These are phyloP conservation scores for Xylaria sp. DNA, from an alignment of 2,329 filamentous ascomycete species.

Conservation along the genomic window DNA sequence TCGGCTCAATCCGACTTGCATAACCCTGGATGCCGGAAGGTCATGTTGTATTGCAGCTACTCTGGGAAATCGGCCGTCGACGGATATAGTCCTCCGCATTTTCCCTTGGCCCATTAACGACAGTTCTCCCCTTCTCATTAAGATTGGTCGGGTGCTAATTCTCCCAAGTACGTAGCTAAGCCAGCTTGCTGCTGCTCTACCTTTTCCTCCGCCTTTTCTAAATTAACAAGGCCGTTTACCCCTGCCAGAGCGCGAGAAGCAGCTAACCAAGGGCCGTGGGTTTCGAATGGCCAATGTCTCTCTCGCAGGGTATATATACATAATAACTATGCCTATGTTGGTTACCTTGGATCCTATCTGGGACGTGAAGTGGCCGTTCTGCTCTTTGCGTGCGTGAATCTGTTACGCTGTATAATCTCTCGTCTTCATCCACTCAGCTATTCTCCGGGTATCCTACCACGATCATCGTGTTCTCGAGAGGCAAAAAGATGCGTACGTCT, in stretches of 20 bases:
- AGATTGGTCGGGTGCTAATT: background rate
- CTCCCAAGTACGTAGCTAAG: too few relatives aligned
- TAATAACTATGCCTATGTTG: background rate
- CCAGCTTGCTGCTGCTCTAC: background rate
- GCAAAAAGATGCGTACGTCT: slow-evolving; percentile 24
- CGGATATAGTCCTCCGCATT: slow-evolving; percentile 30
- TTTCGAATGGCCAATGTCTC: slow-evolving; percentile 1
- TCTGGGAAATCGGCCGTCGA: slow-evolving; percentile 8
- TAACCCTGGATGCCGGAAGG: background rate
- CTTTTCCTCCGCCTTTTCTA: background rate
- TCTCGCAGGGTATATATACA: slow-evolving; percentile 1
- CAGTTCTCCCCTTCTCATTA: slow-evolving; percentile 9
- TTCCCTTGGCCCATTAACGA: slow-evolving; percentile 21
- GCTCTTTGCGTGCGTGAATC: too few relatives aligned
- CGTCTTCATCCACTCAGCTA: too few relatives aligned
- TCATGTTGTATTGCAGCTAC: background rate
- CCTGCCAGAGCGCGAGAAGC: too few relatives aligned
- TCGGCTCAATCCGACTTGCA: background rate
- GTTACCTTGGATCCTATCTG: too few relatives aligned
- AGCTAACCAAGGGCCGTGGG: too few relatives aligned
- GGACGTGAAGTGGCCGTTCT: too few relatives aligned
- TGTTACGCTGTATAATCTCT: too few relatives aligned
- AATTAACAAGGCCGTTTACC: background rate
- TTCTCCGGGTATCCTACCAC: too few relatives aligned
- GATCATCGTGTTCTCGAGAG: background rate